Percentiles rank a stretch among this genome's conserved stretches.
phyloP scores from a whole-genome alignment of 441 rosid species.

The Isatis lusitanica region DNA sequence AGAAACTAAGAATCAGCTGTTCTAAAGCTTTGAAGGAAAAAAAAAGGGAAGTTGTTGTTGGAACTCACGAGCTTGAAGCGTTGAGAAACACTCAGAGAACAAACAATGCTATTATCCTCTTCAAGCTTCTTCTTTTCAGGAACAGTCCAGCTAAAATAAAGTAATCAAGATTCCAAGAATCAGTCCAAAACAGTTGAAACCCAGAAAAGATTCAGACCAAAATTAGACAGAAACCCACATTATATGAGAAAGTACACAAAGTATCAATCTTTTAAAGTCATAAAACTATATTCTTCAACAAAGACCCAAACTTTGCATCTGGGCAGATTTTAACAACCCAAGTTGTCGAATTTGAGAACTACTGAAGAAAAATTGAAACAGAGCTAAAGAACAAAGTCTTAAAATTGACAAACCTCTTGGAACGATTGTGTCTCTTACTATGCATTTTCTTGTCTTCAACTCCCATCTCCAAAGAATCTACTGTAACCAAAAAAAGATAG shows the following conservation, averaged over 20 bases:
- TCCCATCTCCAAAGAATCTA: constrained; percentile 43
- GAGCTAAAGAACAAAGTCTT: constrained; percentile 22
- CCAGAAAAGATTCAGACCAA: constrained; percentile 18
- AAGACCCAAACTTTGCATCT: constrained; percentile 27
- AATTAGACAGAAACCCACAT: background rate
- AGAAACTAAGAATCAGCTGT: background rate
- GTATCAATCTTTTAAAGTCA: constrained; percentile 8
- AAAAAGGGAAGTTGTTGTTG: background rate
- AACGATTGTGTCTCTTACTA: constrained; percentile 64
- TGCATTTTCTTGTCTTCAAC: constrained; percentile 54
- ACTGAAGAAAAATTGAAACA: constrained; percentile 9
- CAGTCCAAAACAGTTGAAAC: constrained; percentile 32
- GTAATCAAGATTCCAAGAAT: constrained; percentile 26
- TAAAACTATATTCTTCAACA: background rate
- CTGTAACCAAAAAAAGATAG: background rate
- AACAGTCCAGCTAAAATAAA: constrained; percentile 50
- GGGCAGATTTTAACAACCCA: background rate
- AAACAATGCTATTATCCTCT: constrained; percentile 44
- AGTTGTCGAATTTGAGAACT: constrained; percentile 15
- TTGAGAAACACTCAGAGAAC: constrained; percentile 47
- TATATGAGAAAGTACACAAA: background rate
- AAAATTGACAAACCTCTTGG: constrained; percentile 62
- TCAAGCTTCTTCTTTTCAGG: constrained; percentile 60
- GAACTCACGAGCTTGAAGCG: constrained; percentile 62
- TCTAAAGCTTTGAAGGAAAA: background rate